Evolutionary conservation across 306 rosid genomes (phyloP), one percentile per base, ranked within the genome.

Genomic region (Sesbania bispinosa): DNA sequence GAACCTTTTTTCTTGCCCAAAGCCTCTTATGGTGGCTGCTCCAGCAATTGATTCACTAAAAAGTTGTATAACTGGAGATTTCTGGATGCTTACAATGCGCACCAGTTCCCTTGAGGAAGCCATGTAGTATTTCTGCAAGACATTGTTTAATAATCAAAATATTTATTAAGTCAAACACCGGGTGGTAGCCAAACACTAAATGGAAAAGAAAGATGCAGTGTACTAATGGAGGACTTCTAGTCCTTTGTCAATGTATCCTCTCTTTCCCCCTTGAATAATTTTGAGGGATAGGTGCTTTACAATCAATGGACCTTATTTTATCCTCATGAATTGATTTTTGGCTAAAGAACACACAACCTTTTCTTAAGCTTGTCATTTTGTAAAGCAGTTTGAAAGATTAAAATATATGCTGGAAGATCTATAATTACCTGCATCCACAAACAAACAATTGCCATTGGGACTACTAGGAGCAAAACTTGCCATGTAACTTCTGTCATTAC

Each of bases 21-120:
- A 91, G 41, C 97, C 93, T 85, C 97, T 84, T 62, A 91, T 91
- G 46, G 96, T 88, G 29, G 93, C 86, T 35, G 90, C 97, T 72
- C 97, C 97, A 32, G 96, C 89, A 80, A 91, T 91, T 29, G 97
- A 91, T 86, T 91, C 97, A 18, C 93, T 90, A 62, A 91, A 91
- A 60, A 87, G 90, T 82, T 91, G 79, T 65, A 91, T 87, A 59
- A 91, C 79, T 58, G 97, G 96, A 83, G 97, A 91, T 79, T 91
- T 91, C 78, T 91, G 97, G 71, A 91, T 91, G 85, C 96, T 91
- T 27, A 91, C 93, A 66, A 91, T 91, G 30, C 97, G 96, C 42
- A 91, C 97, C 78, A 91, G 80, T 77, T 91, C 97, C 83, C 97
- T 91, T 50, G 97, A 91, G 76, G 97, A 91, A 78, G 97, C 83